Evolutionary conservation across 1,284 basidiomycete species (phyloP).

Genomic region (Trichosporon sp.): DNA sequence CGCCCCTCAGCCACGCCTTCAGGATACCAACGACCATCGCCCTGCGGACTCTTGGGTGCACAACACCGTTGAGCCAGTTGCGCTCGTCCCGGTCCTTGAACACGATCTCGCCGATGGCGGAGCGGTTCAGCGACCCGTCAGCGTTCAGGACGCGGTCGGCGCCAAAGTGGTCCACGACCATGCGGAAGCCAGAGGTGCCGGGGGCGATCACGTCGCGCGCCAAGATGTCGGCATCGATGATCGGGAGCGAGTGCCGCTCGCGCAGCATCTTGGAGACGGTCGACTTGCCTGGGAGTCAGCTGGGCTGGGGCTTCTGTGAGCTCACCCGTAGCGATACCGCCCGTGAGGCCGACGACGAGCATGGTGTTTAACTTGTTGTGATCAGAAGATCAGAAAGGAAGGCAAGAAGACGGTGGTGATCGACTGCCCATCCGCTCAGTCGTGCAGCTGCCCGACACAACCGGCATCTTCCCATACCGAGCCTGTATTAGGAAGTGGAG

Average conservation of each 20-base stretch:
- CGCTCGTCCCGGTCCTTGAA: slow-evolving; percentile 77
- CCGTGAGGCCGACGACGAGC: slow-evolving; percentile 85
- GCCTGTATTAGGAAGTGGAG: not conserved
- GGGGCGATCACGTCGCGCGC: slow-evolving; percentile 86
- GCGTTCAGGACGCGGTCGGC: slow-evolving; percentile 63
- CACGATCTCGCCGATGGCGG: slow-evolving; percentile 79
- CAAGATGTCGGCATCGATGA: slow-evolving; percentile 90
- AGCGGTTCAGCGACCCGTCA: slow-evolving; percentile 77
- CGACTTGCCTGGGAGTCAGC: slow-evolving; percentile 65
- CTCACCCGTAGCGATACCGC: slow-evolving; percentile 87
- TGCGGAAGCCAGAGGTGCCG: slow-evolving; percentile 71
- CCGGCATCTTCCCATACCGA: not conserved
- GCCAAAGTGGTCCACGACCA: slow-evolving; percentile 75
- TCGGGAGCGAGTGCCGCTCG: slow-evolving; percentile 64
- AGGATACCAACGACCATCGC: slow-evolving; percentile 74
- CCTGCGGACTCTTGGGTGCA: slow-evolving; percentile 83
- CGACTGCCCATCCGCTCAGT: not conserved
- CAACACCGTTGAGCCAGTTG: slow-evolving; percentile 75
- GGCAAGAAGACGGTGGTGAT: too few relatives aligned
- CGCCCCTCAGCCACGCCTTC: slow-evolving; percentile 73
- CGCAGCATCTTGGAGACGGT: slow-evolving; percentile 78
- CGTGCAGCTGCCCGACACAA: not conserved
- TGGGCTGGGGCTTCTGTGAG: not conserved
- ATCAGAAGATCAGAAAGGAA: too few relatives aligned
- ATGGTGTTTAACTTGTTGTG: slow-evolving; percentile 49